Conservation (phyloP, 1,284 basidiomycete genomes). For the Butyriboletus appendiculatus region DNA sequence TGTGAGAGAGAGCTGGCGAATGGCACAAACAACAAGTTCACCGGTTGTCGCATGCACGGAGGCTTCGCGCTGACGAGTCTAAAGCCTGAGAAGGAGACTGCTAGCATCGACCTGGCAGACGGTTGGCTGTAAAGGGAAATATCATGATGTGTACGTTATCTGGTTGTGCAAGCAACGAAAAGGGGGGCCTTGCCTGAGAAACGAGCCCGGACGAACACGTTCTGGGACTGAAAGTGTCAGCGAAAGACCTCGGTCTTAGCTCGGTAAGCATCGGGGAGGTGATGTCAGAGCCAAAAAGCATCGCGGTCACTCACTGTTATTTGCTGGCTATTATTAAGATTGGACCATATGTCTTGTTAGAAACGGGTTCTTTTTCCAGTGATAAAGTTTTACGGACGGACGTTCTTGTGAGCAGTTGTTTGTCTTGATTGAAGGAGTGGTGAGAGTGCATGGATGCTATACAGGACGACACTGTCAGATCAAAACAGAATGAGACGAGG, state of each 20-base stretch:
- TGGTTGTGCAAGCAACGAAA: conserved; percentile 17
- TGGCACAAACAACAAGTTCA: too few relatives aligned
- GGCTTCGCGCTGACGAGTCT: conserved; percentile 16
- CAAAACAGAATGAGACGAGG: conserved; percentile 15
- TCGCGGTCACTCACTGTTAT: conserved; percentile 15
- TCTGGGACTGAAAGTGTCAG: conserved; percentile 10
- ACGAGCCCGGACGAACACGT: background rate
- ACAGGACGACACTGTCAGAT: conserved; percentile 24
- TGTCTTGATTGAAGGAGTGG: conserved; percentile 7
- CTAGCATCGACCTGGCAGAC: conserved; percentile 10
- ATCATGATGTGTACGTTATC: conserved; percentile 30
- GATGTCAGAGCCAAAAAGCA: conserved; percentile 21
- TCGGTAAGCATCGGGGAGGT: conserved; percentile 9
- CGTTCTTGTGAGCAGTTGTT: conserved; percentile 3
- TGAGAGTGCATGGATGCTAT: conserved; percentile 26
- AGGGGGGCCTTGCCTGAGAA: conserved; percentile 29
- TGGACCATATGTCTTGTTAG: conserved; percentile 3
- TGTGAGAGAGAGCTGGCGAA: background rate
- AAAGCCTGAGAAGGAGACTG: conserved; percentile 28
- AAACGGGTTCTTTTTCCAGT: conserved; percentile 5
- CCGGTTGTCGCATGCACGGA: too few relatives aligned
- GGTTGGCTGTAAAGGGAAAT: conserved; percentile 11
- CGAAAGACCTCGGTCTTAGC: conserved; percentile 26
- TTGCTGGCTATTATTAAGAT: conserved; percentile 10
- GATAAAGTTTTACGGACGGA: conserved; percentile 9